These are phyloP conservation scores for Phaeotremella skinneri DNA, from an alignment of 768 basidiomycete genomes.

Conservation along the genomic window DNA sequence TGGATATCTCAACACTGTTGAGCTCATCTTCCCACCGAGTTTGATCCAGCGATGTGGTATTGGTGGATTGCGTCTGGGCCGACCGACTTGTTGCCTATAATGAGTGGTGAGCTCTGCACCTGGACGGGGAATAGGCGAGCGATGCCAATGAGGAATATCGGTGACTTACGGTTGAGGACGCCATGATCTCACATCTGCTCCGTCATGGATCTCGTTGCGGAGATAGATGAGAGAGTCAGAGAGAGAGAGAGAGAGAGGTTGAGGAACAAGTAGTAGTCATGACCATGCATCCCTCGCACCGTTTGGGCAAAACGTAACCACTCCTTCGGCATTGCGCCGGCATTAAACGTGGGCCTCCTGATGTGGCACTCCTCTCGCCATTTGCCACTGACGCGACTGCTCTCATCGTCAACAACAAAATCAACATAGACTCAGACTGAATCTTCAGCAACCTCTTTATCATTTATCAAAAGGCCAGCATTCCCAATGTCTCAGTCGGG, in stretches of 20 bases:
- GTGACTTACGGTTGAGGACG: conserved; percentile 13
- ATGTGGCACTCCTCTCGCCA: not conserved
- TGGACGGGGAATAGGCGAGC: not conserved
- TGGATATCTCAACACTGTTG: conserved; percentile 76
- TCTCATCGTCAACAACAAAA: conserved; percentile 5
- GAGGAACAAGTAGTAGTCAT: conserved; percentile 4
- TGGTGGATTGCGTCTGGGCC: not conserved
- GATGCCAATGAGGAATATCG: not conserved
- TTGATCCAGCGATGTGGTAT: conserved; percentile 5
- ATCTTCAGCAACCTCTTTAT: no score
- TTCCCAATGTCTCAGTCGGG: conserved; percentile 3
- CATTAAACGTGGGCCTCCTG: not conserved
- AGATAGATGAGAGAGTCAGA: conserved; percentile 1
- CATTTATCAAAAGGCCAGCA: not conserved
- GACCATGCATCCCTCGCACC: not conserved
- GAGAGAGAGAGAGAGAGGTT: conserved; percentile 4
- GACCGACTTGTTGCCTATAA: not conserved
- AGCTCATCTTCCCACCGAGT: conserved; percentile 70
- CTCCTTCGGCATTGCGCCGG: not conserved
- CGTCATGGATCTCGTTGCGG: conserved; percentile 15
- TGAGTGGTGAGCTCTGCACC: not conserved
- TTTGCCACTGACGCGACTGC: not conserved
- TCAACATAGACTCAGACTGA: not conserved
- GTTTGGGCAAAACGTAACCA: conserved; percentile 1
- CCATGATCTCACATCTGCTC: conserved; percentile 17